A percentile compares a stretch with the other conserved stretches of the same genome.
These are phyloP conservation scores for Haplosporangium sp. DNA, from an alignment of 371 early-diverging fungal species.

Conservation along the genomic window DNA sequence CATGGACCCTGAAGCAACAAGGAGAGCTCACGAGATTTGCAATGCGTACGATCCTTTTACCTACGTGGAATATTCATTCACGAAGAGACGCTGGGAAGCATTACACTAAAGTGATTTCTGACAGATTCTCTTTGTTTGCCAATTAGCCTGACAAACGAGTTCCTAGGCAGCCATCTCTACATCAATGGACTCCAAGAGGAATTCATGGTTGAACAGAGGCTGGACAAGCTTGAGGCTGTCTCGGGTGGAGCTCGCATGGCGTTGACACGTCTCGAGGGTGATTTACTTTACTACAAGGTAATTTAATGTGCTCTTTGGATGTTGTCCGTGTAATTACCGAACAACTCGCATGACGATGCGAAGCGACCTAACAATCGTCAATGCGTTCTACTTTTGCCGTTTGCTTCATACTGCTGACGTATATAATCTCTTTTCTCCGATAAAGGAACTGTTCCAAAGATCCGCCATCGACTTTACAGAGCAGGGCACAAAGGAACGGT, in stretches of 20 bases:
- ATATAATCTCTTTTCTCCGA: neutral
- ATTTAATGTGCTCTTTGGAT: neutral
- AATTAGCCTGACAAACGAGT: constrained; percentile 38
- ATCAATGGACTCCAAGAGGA: constrained; percentile 50
- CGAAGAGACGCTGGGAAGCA: too few relatives aligned
- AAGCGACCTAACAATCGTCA: too few relatives aligned
- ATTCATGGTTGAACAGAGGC: constrained; percentile 31
- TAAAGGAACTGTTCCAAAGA: constrained; percentile 64
- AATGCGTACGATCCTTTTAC: constrained; percentile 19
- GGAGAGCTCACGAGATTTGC: constrained; percentile 22
- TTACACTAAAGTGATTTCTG: neutral
- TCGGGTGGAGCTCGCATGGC: constrained; percentile 44
- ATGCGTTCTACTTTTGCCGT: too few relatives aligned
- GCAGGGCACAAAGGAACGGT: constrained; percentile 66
- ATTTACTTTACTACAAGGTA: constrained; percentile 44
- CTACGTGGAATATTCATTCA: too few relatives aligned
- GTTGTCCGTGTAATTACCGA: neutral
- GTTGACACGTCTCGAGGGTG: constrained; percentile 40
- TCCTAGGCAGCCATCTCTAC: constrained; percentile 30
- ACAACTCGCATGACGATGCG: too few relatives aligned
- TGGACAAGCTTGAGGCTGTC: constrained; percentile 44
- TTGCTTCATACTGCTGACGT: too few relatives aligned
- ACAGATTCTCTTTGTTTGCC: neutral
- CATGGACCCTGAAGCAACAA: constrained; percentile 43
- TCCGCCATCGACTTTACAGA: constrained; percentile 66